Percentiles rank a stretch among this genome's conserved stretches.
Conservation (phyloP, 768 basidiomycete genomes). For the Suillus cothurnatus region DNA sequence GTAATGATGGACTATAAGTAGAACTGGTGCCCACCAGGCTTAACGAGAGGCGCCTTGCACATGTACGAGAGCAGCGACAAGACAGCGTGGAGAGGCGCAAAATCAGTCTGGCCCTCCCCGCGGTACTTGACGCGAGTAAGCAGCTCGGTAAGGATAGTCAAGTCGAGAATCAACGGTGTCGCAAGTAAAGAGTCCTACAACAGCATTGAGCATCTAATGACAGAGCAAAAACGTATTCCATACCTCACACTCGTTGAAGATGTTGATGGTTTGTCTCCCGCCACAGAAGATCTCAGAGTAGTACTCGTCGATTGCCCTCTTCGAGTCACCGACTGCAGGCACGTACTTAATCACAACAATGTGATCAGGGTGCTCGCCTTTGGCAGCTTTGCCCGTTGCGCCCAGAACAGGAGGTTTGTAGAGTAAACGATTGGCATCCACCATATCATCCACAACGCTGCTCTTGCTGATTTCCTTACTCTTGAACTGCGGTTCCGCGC, state of each 20-base stretch:
- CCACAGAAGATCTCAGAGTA: conserved; percentile 98
- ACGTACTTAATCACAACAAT: conserved; percentile 97
- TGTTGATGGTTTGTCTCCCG: conserved; percentile 90
- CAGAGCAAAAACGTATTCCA: conserved; percentile 20
- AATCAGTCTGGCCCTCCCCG: conserved; percentile 56
- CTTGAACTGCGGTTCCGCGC: conserved; percentile 90
- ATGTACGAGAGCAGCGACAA: conserved; percentile 94
- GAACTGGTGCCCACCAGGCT: conserved; percentile 59
- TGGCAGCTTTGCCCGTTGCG: conserved; percentile 56
- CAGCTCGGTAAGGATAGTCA: conserved; percentile 91
- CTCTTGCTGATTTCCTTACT: conserved; percentile 99
- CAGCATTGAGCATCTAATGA: conserved; percentile 14
- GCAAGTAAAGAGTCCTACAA: conserved; percentile 89
- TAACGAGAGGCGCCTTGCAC: conserved; percentile 98
- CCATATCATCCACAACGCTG: conserved; percentile 98
- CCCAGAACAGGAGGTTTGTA: conserved; percentile 78
- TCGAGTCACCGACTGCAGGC: conserved; percentile 94
- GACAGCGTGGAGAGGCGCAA: conserved; percentile 85
- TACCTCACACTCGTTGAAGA: conserved; percentile 98
- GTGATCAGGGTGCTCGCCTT: conserved; percentile 98
- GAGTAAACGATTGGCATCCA: conserved; percentile 83
- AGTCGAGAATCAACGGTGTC: conserved; percentile 93
- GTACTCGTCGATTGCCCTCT: conserved; percentile 99
- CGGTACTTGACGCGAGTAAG: conserved; percentile 93
- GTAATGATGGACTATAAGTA: not conserved